phyloP scores from a whole-genome alignment of 495 filamentous ascomycete genomes.

The Penicillium macrosclerotiorum region DNA sequence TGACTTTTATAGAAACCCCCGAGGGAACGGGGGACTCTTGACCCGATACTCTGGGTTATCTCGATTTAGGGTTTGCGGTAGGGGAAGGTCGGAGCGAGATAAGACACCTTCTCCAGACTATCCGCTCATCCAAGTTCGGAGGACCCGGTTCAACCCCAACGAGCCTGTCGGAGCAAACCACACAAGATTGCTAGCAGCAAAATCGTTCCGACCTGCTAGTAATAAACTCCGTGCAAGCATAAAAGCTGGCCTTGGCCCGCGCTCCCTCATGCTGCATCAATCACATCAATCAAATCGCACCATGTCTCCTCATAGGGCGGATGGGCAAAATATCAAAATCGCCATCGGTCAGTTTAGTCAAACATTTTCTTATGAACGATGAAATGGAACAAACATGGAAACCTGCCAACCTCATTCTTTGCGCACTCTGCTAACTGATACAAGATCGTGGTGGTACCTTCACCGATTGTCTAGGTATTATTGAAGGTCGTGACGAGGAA shows the following conservation, averaged over 20 bases:
- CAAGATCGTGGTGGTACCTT: conserved; percentile 68
- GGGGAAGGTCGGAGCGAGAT: conserved; percentile 15
- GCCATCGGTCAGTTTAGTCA: conserved; percentile 20
- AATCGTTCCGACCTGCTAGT: conserved; percentile 7
- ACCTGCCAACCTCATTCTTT: no score
- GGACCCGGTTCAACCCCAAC: background rate
- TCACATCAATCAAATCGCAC: background rate
- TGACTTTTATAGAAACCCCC: background rate
- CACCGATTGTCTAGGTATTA: conserved; percentile 60
- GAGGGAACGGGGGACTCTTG: background rate
- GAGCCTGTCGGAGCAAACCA: background rate
- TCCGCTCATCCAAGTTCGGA: background rate
- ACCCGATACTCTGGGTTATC: background rate
- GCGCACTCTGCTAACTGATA: no score
- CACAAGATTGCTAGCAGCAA: background rate
- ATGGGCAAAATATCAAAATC: conserved; percentile 22
- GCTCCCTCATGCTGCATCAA: background rate
- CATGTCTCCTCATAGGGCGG: conserved; percentile 17
- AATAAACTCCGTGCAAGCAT: background rate
- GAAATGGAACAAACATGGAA: no score
- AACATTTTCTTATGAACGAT: no score
- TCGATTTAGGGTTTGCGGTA: conserved; percentile 3
- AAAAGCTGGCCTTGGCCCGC: conserved; percentile 1
- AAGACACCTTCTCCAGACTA: conserved; percentile 9
- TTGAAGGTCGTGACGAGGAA: conserved; percentile 53